Base-by-base conservation (phyloP, 345 rosid genomes). In the Moricandia moricandioides region DNA sequence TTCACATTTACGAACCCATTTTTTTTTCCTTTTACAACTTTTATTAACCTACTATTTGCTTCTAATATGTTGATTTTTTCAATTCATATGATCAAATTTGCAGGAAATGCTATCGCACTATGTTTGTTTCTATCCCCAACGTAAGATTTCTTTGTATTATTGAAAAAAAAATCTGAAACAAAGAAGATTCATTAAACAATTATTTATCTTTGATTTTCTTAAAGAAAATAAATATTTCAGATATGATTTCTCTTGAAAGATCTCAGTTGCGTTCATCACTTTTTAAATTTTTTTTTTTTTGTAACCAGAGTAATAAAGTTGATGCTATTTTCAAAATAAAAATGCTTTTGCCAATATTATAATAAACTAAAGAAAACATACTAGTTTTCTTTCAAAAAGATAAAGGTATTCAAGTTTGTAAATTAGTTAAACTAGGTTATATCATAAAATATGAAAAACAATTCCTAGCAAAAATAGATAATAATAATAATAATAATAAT, bases 81-180 rank as follows among this genome's bases (percentile, higher is more conserved):
- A 47, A 30, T 26, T 65, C 6, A 0, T 33, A 27, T 74, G 64
- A 64, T 71, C 40, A 1, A 63, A 24, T 31, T 78, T 82, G 17
- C 90, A 93, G 98, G 98, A 55, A 93, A 93, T 65, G 62, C 72
- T 65, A 89, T 91, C 83, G 81, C 98, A 1, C 80, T 91, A 68
- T 82, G 85, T 81, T 61, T 91, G 82, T 94, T 94, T 84, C 69
- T 91, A 62, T 94, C 98, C 17, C 98, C 98, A 1, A 80, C 75
- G 98, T 91, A 87, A 87, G 97, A n/a, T 45, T 74, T 51, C 1
- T 0, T 30, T 47, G 39, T 59, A 21, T 2, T 27, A 21, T 37
- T 27, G 14, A 11, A 39, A 2, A 16, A 45, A 58, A 8, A 18
- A n/a, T 1, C 52, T 0, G 24, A 40, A 57, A 65, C 21, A 64